Evolutionary conservation across 2,329 filamentous ascomycete species (phyloP).

Genomic region (Chrysoporthe deuterocubensis): DNA sequence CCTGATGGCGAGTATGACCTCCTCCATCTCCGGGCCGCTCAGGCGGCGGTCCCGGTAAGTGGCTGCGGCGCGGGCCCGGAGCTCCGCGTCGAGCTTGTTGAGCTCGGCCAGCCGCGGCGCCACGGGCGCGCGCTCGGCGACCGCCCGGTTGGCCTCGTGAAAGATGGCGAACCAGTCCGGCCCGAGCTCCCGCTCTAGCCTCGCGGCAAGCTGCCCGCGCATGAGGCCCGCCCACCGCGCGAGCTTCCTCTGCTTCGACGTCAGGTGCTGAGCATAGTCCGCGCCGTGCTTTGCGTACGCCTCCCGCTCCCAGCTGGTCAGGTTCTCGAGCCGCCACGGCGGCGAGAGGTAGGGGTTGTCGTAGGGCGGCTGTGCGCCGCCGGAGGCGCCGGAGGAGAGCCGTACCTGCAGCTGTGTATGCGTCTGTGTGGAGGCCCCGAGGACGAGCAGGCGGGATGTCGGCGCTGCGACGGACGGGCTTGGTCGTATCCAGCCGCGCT

Average conservation of each 20-base stretch:
- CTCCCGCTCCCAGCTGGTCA: neutral
- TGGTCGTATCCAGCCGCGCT: neutral
- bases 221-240: neutral
- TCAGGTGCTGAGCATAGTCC: neutral
- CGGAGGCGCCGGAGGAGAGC: neutral
- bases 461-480: neutral
- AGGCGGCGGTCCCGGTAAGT: neutral
- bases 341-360: conserved; percentile 6
- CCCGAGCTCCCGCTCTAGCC: neutral
- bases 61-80: neutral
- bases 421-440: neutral
- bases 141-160: neutral
- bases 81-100: neutral
- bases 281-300: conserved; percentile 2
- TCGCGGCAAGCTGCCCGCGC: neutral
- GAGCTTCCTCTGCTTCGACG: too few species aligned
- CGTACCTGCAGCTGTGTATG: neutral
- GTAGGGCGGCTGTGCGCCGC: neutral
- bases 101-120: neutral
- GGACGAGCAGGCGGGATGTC: neutral
- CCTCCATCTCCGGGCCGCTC: neutral
- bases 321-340: neutral
- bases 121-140: neutral
- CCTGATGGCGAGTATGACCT: neutral
- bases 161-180: conserved; percentile 8